Evolutionary conservation across 306 rosid genomes (phyloP).

Genomic region (Trifolium repens): DNA sequence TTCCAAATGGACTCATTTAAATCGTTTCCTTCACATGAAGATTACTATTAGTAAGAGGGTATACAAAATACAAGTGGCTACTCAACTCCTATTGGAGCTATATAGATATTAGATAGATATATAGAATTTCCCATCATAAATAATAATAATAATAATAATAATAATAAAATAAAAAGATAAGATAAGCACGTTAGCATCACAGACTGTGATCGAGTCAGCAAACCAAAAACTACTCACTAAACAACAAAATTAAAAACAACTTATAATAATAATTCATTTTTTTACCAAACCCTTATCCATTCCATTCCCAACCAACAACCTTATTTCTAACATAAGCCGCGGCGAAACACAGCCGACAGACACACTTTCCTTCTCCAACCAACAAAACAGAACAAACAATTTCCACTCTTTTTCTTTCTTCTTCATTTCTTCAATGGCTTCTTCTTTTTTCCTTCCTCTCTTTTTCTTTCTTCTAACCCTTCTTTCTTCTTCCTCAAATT

Average conservation of each 20-base stretch:
- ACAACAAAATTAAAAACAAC: not conserved
- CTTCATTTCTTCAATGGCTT: slow-evolving; percentile 30
- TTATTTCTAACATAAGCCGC: slow-evolving; percentile 31
- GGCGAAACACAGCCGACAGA: slow-evolving; percentile 38
- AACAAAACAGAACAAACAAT: not conserved
- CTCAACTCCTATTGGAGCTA: not conserved
- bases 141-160: too few species aligned
- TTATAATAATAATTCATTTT: not conserved
- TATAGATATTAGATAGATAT: too few species aligned
- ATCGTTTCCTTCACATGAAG: too few species aligned
- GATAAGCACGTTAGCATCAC: slow-evolving; percentile 45
- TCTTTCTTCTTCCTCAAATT: slow-evolving; percentile 11
- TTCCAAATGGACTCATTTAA: too few species aligned
- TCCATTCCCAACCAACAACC: not conserved
- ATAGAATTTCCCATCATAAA: too few species aligned
- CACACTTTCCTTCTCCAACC: not conserved
- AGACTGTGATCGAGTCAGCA: slow-evolving; percentile 48
- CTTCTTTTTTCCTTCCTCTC: slow-evolving; percentile 22
- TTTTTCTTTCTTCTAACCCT: not conserved
- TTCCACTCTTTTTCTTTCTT: not conserved
- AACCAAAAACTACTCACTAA: not conserved
- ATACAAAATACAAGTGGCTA: too few species aligned
- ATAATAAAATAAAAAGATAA: not conserved
- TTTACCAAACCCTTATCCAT: slow-evolving; percentile 16
- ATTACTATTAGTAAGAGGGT: not conserved